Evolutionary conservation across 176 grass and related monocot species (phyloP).

Genomic region (Leersia perrieri): DNA sequence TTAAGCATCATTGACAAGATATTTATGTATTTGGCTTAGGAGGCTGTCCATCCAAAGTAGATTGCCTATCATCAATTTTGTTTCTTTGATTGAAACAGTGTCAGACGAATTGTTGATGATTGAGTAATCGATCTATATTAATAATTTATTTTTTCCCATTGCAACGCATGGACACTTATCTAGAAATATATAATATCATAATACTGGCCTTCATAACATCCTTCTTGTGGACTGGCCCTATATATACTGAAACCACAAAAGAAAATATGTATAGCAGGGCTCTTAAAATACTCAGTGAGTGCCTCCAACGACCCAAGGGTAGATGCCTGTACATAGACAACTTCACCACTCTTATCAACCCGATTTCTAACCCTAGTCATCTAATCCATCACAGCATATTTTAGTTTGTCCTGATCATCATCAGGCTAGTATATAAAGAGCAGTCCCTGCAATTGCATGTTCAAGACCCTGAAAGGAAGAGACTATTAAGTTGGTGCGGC

Average conservation of each 20-base stretch:
- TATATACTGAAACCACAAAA: conserved; percentile 90
- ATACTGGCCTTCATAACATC: conserved; percentile 96
- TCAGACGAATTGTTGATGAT: too few relatives aligned
- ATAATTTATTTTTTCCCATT: too few relatives aligned
- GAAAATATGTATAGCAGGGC: conserved; percentile 73
- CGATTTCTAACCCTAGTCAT: conserved; percentile 74
- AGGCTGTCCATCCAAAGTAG: too few relatives aligned
- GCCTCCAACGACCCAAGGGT: conserved; percentile 93
- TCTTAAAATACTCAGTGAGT: conserved; percentile 79
- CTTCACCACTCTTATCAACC: conserved; percentile 81
- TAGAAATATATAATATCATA: too few relatives aligned
- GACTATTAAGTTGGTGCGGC: neutral
- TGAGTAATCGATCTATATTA: too few relatives aligned
- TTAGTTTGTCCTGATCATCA: conserved; percentile 70
- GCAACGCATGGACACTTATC: too few relatives aligned
- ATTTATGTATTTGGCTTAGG: too few relatives aligned
- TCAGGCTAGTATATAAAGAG: conserved; percentile 66
- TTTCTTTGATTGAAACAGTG: too few relatives aligned
- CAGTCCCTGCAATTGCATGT: conserved; percentile 86
- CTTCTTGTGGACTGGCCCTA: conserved; percentile 96
- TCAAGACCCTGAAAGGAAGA: conserved; percentile 67
- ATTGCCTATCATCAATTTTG: too few relatives aligned
- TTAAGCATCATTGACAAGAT: too few relatives aligned
- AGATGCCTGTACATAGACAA: conserved; percentile 94
- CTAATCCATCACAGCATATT: conserved; percentile 76